Conservation (phyloP, 1,284 basidiomycete species). For the Polyporus tsugae region DNA sequence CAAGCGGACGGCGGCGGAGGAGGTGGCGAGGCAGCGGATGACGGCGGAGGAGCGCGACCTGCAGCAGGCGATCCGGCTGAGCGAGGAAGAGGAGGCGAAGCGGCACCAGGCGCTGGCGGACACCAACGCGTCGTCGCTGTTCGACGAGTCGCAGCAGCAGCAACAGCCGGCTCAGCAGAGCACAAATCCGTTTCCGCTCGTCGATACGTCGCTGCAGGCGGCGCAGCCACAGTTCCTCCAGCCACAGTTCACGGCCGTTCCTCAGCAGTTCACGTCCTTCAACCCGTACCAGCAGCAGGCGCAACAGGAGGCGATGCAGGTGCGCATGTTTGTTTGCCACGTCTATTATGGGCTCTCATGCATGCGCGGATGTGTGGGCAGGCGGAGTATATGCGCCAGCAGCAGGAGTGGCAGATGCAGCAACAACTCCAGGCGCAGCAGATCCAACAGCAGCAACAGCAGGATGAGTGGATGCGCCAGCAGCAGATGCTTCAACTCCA, state of each 20-base stretch:
- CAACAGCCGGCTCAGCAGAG: constrained; percentile 53
- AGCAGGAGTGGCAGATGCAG: constrained; percentile 71
- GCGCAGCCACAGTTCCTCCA: constrained; percentile 53
- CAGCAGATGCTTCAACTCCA: constrained; percentile 67
- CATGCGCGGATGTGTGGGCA: constrained; percentile 32
- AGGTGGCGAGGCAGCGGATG: constrained; percentile 61
- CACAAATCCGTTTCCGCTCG: constrained; percentile 72
- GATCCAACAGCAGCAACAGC: constrained; percentile 66
- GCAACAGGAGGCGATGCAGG: constrained; percentile 84
- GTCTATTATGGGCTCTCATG: neutral
- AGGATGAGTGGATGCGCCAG: constrained; percentile 73
- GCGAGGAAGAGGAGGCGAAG: constrained; percentile 87
- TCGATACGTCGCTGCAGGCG: constrained; percentile 66
- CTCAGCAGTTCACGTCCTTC: constrained; percentile 85
- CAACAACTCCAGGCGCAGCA: constrained; percentile 58
- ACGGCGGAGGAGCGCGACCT: constrained; percentile 83
- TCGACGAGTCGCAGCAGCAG: constrained; percentile 87
- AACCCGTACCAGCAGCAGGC: constrained; percentile 97
- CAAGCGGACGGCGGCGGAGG: constrained; percentile 79
- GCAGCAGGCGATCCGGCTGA: constrained; percentile 79
- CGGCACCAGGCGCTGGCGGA: constrained; percentile 77
- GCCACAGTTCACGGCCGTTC: constrained; percentile 74
- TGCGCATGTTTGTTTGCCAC: constrained; percentile 30
- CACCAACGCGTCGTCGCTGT: constrained; percentile 79
- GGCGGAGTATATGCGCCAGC: constrained; percentile 79